Conservation (phyloP, 75 land plant species). For the Cupressus sempervirens region DNA sequence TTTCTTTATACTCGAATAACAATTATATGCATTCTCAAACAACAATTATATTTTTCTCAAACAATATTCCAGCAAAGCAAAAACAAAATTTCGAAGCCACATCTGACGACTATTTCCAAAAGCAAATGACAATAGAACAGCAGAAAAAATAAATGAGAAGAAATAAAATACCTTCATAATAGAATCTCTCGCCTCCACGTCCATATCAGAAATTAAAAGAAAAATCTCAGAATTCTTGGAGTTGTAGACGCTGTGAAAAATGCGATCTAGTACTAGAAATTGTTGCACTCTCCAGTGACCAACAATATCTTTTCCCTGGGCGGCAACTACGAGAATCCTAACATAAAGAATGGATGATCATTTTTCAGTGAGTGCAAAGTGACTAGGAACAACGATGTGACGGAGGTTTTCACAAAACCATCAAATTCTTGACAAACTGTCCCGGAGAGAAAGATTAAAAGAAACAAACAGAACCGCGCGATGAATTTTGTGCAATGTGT, state of each 20-base stretch:
- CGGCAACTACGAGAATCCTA: neutral
- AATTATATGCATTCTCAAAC: no score
- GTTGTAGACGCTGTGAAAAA: neutral
- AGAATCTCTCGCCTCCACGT: neutral
- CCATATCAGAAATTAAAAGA: neutral
- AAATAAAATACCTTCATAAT: neutral
- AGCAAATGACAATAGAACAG: neutral
- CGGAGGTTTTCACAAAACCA: no score
- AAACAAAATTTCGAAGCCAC: no score
- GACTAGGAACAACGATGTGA: neutral
- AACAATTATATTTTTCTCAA: no score
- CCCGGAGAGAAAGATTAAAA: no score
- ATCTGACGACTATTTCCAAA: neutral
- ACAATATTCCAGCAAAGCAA: no score
- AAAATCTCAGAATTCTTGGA: neutral
- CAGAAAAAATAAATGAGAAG: neutral
- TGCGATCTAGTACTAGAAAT: no score
- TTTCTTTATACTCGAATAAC: no score
- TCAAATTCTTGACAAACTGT: neutral
- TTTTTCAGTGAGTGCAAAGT: neutral
- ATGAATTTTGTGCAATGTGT: no score
- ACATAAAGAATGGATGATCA: no score
- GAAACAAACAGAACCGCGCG: no score
- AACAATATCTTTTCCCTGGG: neutral
- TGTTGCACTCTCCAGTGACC: neutral